These are phyloP conservation scores for Aspergillus cristatus DNA, from an alignment of 495 filamentous ascomycete genomes.

Conservation along the genomic window DNA sequence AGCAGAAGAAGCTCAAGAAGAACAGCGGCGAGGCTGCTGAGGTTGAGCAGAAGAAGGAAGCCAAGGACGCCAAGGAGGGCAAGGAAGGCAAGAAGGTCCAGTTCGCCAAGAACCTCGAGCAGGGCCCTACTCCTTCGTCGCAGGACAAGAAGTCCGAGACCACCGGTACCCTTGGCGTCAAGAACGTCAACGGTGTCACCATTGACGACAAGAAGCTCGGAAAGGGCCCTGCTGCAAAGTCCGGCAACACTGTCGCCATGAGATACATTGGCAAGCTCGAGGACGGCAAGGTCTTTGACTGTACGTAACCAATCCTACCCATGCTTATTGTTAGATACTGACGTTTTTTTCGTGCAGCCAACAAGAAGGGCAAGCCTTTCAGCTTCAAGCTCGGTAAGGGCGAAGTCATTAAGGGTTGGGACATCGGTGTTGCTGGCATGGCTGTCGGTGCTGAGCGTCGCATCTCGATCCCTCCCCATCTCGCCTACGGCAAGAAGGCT, in stretches of 20 bases:
- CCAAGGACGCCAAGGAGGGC: conserved; percentile 38
- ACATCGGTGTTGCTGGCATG: conserved; percentile 90
- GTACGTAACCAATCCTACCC: conserved; percentile 27
- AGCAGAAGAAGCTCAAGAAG: conserved; percentile 98
- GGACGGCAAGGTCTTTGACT: conserved; percentile 88
- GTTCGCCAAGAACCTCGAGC: conserved; percentile 97
- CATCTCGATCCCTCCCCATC: conserved; percentile 72
- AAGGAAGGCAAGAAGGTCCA: conserved; percentile 74
- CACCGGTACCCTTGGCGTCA: conserved; percentile 53
- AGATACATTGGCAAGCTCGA: conserved; percentile 95
- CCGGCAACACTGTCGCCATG: conserved; percentile 78
- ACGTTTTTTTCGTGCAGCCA: conserved; percentile 44
- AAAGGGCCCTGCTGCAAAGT: conserved; percentile 70
- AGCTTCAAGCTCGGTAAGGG: conserved; percentile 85
- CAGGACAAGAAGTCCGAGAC: conserved; percentile 38
- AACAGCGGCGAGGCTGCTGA: conserved; percentile 78
- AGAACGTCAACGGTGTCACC: conserved; percentile 76
- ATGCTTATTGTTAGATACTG: conserved; percentile 1
- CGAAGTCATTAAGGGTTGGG: conserved; percentile 98
- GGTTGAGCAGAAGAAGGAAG: conserved; percentile 46
- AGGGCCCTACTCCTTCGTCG: conserved; percentile 70
- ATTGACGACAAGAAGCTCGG: conserved; percentile 94
- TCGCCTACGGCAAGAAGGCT: conserved; percentile 77
- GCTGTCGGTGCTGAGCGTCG: conserved; percentile 84
- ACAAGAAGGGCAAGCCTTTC: conserved; percentile 97